Evolutionary conservation across 2,329 filamentous ascomycete genomes (phyloP), one percentile per base, ranked within the genome.

Genomic region (Microsporum canis): DNA sequence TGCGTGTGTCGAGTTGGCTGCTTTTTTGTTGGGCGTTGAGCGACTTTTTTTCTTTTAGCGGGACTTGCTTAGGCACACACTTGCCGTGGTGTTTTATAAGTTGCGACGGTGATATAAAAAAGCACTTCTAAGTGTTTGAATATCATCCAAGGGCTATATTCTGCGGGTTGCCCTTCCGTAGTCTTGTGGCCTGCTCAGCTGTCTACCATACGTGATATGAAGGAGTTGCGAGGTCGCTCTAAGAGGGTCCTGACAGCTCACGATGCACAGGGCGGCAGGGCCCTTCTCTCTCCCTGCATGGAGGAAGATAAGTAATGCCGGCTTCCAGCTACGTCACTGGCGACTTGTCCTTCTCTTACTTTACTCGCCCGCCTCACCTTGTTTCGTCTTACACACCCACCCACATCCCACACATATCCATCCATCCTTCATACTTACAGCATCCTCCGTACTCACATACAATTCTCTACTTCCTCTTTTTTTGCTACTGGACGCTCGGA

Each of bases 21-120:
- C 31, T 57, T 39, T 57, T 57, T 62, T 60, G 57, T 60, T 62
- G 60, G 45, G 60, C 41, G 61, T 59, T 59, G 57, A 59, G 57
- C 57, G 36, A 60, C 49, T 41, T 53, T 62, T 23, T 23, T 23
- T 23, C 17, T 23, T 23, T 57, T 61, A 55, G 55, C 45, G 34
- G 58, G 51, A 55, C 51, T 53, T 53, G 31, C 33, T 58, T 58
- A 23, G 56, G 36, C 56, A 45, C 29, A 14, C 56, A 41, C 39
- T 41, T 45, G 38, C 56, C 29, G 27, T 45, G 14, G 8, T 29
- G 7, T 36, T 17, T 57, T 31, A 14, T 29, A 34, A 10, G 53
- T 6, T 38, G 45, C 45, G 12, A 10, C 10, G 17, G 8, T 41
- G 12, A n/a, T 36, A 36, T 36, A 36, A 36, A 36, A 10, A n/a